phyloP scores from a whole-genome alignment of 2,329 filamentous ascomycete genomes.

The Xylaria sp. region DNA sequence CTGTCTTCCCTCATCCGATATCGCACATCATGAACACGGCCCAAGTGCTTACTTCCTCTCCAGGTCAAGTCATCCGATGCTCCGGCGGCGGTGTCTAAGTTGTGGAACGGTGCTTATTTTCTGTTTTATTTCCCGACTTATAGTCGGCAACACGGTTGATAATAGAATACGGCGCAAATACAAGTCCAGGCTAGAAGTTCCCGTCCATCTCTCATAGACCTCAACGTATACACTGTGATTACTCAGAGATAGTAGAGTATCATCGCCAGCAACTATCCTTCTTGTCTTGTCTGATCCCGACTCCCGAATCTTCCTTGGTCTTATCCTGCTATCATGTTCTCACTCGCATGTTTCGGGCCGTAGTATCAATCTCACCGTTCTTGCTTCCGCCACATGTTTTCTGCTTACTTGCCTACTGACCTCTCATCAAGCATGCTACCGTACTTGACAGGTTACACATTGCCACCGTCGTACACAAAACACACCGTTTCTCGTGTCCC shows the following conservation, averaged over 20 bases:
- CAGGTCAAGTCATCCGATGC: conserved; percentile 34
- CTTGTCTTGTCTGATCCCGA: too few species aligned
- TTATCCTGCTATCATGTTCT: too few species aligned
- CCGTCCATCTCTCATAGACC: too few species aligned
- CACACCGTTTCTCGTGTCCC: background rate
- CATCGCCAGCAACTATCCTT: too few species aligned
- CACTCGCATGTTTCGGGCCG: too few species aligned
- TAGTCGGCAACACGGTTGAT: background rate
- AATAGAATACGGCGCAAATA: background rate
- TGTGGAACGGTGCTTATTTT: background rate
- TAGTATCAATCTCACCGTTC: background rate
- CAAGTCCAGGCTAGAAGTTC: background rate
- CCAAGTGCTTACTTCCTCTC: conserved; percentile 11
- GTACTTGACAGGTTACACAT: conserved; percentile 5
- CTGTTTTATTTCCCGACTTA: background rate
- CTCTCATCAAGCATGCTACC: background rate
- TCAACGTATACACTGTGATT: too few species aligned
- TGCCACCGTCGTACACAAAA: background rate
- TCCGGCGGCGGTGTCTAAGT: conserved; percentile 32
- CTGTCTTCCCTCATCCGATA: background rate
- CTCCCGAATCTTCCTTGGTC: too few species aligned
- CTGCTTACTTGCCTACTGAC: background rate
- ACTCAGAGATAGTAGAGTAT: too few species aligned
- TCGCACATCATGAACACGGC: background rate
- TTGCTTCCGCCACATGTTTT: background rate